Evolutionary conservation across 345 rosid genomes (phyloP), one percentile per base, ranked within the genome.

Genomic region (Brassica nigra): DNA sequence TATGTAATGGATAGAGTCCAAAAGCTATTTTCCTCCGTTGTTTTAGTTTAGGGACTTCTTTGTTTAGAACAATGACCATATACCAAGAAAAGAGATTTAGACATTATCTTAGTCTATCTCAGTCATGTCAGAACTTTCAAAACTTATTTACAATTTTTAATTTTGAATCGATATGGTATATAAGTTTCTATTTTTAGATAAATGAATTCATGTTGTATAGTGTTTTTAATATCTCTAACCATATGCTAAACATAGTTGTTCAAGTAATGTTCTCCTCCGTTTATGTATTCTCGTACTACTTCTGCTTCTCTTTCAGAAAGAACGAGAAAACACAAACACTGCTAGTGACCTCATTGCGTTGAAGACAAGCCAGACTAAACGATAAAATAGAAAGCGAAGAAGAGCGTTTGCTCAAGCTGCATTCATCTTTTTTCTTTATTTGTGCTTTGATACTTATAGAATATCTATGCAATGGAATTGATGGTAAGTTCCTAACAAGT

Each of bases 1-100:
- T 68, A 63, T 3, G 70, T 9, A 74, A 63, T 49, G 71, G 75
- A 68, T 62, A 68, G 57, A 67, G 66, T 14, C 14, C 42, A 66
- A 79, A 52, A 73, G 71, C 76, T 74, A 68, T 80, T 75, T 58
- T 80, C 59, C 28, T 62, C 79, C 75, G 62, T 68, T 72, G 81
- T 55, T 65, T 74, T 78, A 79, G 64, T 73, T 68, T 49, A 52
- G 78, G 44, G 54, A 61, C 44, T 74, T 12, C 83, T 80, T 75
- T 80, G 37, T 75, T 80, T 68, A 68, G 70, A 79, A 47, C 36
- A 16, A 69, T 80, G 42, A 73, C 34, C 57, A 52, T 37, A 73
- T 75, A 69, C 70, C 39, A 44, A 73, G 27, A 68, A 74, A 55
- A 75, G 55, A 39, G 54, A 64, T 69, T 63, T 14, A 33, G 5